These are phyloP conservation scores for Cytidiella melzeri DNA, from an alignment of 768 basidiomycete species.

Conservation along the genomic window DNA sequence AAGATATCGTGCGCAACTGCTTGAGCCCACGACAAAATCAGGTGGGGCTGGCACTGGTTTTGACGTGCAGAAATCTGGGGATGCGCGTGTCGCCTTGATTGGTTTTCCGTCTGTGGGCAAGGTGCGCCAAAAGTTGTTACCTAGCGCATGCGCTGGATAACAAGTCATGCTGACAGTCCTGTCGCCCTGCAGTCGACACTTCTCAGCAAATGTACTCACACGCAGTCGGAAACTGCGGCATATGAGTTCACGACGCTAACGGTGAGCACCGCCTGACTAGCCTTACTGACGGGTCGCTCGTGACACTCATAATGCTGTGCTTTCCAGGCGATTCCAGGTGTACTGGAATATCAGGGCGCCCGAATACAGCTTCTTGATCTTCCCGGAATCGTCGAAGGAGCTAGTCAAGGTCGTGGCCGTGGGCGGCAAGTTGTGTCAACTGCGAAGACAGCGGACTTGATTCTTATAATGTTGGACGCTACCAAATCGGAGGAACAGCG, in stretches of 20 bases:
- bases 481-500: constrained; percentile 93
- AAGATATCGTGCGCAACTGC: constrained; percentile 88
- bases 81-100: constrained; percentile 87
- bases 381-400: constrained; percentile 93
- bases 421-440: constrained; percentile 94
- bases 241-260: constrained; percentile 96
- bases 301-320: not conserved
- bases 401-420: constrained; percentile 85
- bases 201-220: constrained; percentile 87
- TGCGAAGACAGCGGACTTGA: constrained; percentile 58
- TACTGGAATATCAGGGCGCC: constrained; percentile 91
- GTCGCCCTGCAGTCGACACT: constrained; percentile 66
- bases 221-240: constrained; percentile 80
- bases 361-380: constrained; percentile 93
- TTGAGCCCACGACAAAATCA: constrained; percentile 86
- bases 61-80: constrained; percentile 83
- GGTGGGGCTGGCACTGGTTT: constrained; percentile 79
- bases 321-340: constrained; percentile 87
- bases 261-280: constrained; percentile 37
- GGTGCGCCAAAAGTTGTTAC: constrained; percentile 28
- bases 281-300: not conserved
- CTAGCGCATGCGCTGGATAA: not conserved
- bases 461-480: constrained; percentile 88
- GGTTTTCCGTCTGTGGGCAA: constrained; percentile 97
- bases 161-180: not conserved